Evolutionary conservation across 352 stramenopile genomes (phyloP), one percentile per base, ranked within the genome.

Genomic region (Phytophthora cajani): DNA sequence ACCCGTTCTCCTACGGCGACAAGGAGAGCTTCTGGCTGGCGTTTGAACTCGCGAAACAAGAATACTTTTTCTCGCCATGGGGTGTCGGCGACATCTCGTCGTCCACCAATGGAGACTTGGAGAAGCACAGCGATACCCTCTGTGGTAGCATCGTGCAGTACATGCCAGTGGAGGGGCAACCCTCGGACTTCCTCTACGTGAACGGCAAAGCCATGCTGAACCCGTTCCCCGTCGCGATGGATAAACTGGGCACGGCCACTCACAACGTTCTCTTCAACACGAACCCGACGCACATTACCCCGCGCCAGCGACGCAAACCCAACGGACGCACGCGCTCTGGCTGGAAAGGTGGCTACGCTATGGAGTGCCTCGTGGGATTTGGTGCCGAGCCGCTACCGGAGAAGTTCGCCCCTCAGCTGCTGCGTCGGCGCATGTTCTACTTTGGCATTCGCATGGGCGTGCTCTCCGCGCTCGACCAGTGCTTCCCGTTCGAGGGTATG

Each of bases 21-120:
- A 91, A 92, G 69, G 85, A 93, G 56, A 65, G 77, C 2, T 92
- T 91, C 46, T 93, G 84, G 85, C 65, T 93, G 38, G 69, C 84
- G n/a, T 92, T 74, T 60, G 82, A 88, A 57, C 74, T 91, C 27
- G 71, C 76, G 1, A 74, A 84, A 17, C 40, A 61, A 40, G 47
- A 77, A 16, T 93, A 88, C 32, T 75, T 77, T 19, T 92, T 92
- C 66, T 91, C 82, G 9, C 84, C 84, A 1, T 90, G 78, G 79
- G 79, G 81, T 1, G 76, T 87, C 9, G 78, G 77, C 11, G 77
- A 74, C 30, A 73, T 91, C 16, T 78, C 82, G 19, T 84, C 79
- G 1, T 68, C 69, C 10, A 61, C 81, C 21, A 85, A 85, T 46
- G 32, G 69, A 16, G 85, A 91, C 66, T 65, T 89, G 57, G 55